Base-by-base conservation (phyloP, 768 basidiomycete genomes). In the Rhodotorula taiwanensis region DNA sequence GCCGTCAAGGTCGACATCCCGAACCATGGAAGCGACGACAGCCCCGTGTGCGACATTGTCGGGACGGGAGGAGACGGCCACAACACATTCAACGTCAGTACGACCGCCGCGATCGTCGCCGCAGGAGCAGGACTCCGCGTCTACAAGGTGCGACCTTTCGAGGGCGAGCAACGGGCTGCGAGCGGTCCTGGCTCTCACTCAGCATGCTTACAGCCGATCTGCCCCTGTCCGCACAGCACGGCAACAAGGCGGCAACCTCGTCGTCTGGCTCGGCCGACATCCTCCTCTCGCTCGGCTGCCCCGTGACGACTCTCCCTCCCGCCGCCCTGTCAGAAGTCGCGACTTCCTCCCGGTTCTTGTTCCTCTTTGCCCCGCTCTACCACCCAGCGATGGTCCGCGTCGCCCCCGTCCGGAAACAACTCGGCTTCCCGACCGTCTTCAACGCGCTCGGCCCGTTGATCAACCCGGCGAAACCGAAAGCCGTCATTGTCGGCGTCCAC, bases 341-440 rank as follows among this genome's bases (percentile, higher is more conserved):
- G 69, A 75, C 84, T 5, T 80, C 80, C 10, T 76, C 76, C 0
- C 90, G 91, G 0, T 97, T 99, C 77, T 84, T 85, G 4, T 97
- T 94, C 81, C 86, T 99, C 74, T 84, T 94, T 64, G 95, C 90
- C 0, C 86, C 91, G 0, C 86, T 93, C 74, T 97, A 91, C 76
- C 92, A 98, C 76, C 93, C 93, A 2, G 76, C 86, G 0, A 81
- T 97, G 51, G 88, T 87, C 9, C 77, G 81, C 59, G 80, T 98
- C 68, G 87, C 86, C 0, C 91, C 94, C 0, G 83, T 86, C 73
- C 86, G 94, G 58, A 87, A 86, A 71, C 78, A 84, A 0, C 83
- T 98, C 56, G 90, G 91, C 50, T 97, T 94, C 79, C 86, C 92
- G 50, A 97, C 94, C 14, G 85, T 99, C 79, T 97, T 95, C 82